Conservation (phyloP, 148 eudicot species). For the Rhododendron mucronatum region DNA sequence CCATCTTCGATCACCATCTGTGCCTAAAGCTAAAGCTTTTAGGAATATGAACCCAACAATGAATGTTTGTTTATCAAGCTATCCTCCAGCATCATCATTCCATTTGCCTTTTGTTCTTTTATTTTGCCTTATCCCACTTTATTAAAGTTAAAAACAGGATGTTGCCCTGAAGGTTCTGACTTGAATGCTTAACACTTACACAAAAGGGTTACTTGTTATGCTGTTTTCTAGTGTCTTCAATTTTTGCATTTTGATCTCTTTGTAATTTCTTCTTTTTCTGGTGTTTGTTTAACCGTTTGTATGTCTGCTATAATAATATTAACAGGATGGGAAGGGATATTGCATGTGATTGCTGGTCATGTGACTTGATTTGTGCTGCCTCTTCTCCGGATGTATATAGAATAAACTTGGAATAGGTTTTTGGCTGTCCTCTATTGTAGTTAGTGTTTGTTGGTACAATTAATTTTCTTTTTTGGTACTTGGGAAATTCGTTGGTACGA, state of each 20-base stretch:
- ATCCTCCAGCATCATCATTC: background rate
- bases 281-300: background rate
- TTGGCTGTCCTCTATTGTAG: background rate
- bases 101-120: background rate
- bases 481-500: background rate
- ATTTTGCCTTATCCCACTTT: background rate
- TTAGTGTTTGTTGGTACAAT: background rate
- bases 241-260: background rate
- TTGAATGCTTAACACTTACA: background rate
- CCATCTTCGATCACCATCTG: background rate
- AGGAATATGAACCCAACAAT: background rate
- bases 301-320: background rate
- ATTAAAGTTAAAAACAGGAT: too few relatives aligned
- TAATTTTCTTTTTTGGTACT: background rate
- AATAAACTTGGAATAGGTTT: constrained; percentile 88
- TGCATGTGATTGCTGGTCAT: constrained; percentile 78
- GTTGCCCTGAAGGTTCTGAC: background rate
- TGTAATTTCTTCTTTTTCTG: background rate
- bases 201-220: background rate
- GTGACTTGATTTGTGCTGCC: constrained; percentile 95
- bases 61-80: background rate
- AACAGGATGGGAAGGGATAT: constrained; percentile 95
- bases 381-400: constrained; percentile 94
- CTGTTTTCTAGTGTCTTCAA: background rate
- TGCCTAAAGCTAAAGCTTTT: background rate